Conservation (phyloP, 495 filamentous ascomycete genomes). For the Neurospora sp. region DNA sequence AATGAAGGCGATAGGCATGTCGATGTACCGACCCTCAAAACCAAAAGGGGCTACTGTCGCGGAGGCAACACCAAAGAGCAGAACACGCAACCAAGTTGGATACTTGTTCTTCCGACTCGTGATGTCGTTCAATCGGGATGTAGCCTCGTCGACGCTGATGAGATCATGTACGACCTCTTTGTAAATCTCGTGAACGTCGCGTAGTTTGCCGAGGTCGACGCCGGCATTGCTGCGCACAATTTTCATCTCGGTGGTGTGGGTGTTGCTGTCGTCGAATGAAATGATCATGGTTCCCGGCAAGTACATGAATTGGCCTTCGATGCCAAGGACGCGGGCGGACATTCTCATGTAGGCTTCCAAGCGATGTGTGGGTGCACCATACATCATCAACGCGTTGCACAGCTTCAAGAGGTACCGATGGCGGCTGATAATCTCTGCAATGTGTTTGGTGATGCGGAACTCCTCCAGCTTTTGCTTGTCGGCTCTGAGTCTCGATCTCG, state of each 20-base stretch:
- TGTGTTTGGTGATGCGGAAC: conserved; percentile 77
- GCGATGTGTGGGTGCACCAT: conserved; percentile 68
- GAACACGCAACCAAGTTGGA: conserved; percentile 58
- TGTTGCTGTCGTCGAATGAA: conserved; percentile 80
- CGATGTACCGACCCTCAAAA: conserved; percentile 76
- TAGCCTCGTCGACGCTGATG: conserved; percentile 79
- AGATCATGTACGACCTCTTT: conserved; percentile 88
- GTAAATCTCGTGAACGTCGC: conserved; percentile 82
- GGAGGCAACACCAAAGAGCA: conserved; percentile 77
- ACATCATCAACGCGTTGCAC: conserved; percentile 79
- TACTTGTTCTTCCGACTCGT: conserved; percentile 54
- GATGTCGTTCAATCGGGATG: conserved; percentile 54
- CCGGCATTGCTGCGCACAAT: conserved; percentile 68
- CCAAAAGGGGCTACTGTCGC: conserved; percentile 78
- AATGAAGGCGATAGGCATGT: conserved; percentile 79
- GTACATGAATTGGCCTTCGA: conserved; percentile 86
- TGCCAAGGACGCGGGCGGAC: conserved; percentile 79
- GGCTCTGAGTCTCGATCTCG: conserved; percentile 19
- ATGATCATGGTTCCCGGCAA: conserved; percentile 94
- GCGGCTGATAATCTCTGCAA: conserved; percentile 71
- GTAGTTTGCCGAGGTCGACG: conserved; percentile 73
- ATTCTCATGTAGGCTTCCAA: conserved; percentile 80
- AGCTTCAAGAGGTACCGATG: conserved; percentile 79
- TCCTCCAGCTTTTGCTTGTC: conserved; percentile 44
- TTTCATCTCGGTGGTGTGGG: conserved; percentile 89